phyloP scores from a whole-genome alignment of 2,329 filamentous ascomycete species.

The Aspergillus caelatus region DNA sequence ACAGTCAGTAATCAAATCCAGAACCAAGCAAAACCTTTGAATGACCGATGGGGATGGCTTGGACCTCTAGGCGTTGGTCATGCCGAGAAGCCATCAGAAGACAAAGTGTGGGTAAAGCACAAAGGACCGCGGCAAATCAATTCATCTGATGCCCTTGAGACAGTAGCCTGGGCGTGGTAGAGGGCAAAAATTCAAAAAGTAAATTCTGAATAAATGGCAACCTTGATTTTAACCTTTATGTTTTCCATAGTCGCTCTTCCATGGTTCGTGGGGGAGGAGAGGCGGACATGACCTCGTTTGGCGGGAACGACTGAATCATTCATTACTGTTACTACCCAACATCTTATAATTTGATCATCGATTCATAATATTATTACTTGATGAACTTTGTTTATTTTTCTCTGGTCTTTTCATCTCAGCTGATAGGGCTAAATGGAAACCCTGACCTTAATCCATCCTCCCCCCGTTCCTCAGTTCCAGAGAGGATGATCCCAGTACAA shows the following conservation, averaged over 20 bases:
- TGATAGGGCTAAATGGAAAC: background rate
- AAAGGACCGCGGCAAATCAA: conserved; percentile 14
- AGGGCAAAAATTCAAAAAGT: background rate
- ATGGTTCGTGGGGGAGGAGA: conserved; percentile 18
- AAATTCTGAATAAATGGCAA: conserved; percentile 17
- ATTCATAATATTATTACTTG: background rate
- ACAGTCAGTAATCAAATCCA: background rate
- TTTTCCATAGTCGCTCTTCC: conserved; percentile 27
- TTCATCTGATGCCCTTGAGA: conserved; percentile 9
- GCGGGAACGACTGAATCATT: conserved; percentile 8
- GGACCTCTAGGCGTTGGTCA: conserved; percentile 15
- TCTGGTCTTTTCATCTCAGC: background rate
- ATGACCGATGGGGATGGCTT: conserved; percentile 9
- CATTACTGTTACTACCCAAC: background rate
- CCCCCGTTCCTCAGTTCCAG: background rate
- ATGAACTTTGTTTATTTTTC: background rate
- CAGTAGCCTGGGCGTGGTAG: background rate
- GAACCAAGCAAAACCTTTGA: background rate
- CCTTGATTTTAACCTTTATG: conserved; percentile 24
- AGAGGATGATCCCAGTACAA: conserved; percentile 8
- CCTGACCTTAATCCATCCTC: background rate
- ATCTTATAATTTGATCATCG: background rate
- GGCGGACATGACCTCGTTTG: conserved; percentile 9
- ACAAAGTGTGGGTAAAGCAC: conserved; percentile 10
- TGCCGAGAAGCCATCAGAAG: conserved; percentile 14